Conservation (phyloP, 371 early-diverging fungal genomes). For the Lichtheimia ramosa region DNA sequence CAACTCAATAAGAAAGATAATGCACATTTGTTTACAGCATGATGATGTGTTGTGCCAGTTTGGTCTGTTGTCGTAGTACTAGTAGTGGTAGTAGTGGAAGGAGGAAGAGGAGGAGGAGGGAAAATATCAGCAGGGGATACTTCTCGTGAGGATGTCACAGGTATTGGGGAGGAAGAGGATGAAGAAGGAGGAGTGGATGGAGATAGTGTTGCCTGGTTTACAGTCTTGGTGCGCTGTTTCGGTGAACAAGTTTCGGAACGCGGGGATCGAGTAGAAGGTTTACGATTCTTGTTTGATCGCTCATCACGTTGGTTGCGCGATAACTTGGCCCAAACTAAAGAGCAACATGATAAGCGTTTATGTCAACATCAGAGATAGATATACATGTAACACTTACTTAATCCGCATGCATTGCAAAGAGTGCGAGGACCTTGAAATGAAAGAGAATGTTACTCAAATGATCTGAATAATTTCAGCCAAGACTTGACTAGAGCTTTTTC, state of each 20-base stretch:
- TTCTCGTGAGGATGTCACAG: no score
- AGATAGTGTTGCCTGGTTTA: no score
- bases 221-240: no score
- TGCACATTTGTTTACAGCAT: slow-evolving; percentile 9
- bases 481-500: neutral
- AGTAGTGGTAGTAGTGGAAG: no score
- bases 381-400: slow-evolving; percentile 21
- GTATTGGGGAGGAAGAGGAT: no score
- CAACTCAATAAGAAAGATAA: slow-evolving; percentile 13
- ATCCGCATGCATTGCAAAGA: slow-evolving; percentile 39
- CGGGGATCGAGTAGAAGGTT: neutral
- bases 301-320: slow-evolving; percentile 7
- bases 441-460: neutral
- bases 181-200: no score
- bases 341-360: neutral
- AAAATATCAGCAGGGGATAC: no score
- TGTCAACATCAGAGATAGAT: neutral
- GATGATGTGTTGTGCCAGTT: neutral
- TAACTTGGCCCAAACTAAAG: slow-evolving; percentile 12
- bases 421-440: slow-evolving; percentile 28
- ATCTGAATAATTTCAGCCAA: neutral
- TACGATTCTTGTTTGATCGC: neutral
- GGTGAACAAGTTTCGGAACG: no score
- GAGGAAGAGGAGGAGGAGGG: no score
- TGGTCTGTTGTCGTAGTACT: no score